These are phyloP conservation scores for Austropuccinia psidii DNA, from an alignment of 1,284 basidiomycete species.

Conservation along the genomic window DNA sequence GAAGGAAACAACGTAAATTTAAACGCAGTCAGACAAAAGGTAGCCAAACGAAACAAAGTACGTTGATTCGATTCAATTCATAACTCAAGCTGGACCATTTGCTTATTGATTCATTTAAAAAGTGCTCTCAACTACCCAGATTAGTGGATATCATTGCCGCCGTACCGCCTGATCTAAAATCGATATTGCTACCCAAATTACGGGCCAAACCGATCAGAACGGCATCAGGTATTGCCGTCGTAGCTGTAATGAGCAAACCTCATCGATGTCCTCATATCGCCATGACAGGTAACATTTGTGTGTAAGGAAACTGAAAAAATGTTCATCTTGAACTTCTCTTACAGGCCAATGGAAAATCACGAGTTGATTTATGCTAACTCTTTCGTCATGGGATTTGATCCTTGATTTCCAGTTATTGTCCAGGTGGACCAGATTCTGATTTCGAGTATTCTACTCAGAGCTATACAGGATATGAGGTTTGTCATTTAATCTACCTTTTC, in stretches of 20 bases:
- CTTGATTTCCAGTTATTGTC: slow-evolving; percentile 68
- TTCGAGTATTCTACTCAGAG: slow-evolving; percentile 96
- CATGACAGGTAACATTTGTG: slow-evolving; percentile 99
- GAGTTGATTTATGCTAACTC: neutral
- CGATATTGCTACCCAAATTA: slow-evolving; percentile 77
- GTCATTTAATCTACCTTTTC: slow-evolving; percentile 5
- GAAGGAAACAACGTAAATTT: slow-evolving; percentile 61
- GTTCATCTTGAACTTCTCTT: too few relatives aligned
- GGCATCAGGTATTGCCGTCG: slow-evolving; percentile 96
- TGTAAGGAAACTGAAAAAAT: slow-evolving; percentile 54
- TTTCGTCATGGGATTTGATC: neutral
- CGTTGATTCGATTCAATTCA: slow-evolving; percentile 54
- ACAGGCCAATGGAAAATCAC: neutral
- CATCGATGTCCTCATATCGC: slow-evolving; percentile 99
- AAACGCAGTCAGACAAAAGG: slow-evolving; percentile 74
- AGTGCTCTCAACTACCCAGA: slow-evolving; percentile 56
- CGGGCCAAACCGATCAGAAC: slow-evolving; percentile 92
- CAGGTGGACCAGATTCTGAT: slow-evolving; percentile 97
- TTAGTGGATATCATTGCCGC: slow-evolving; percentile 98
- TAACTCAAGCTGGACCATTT: neutral
- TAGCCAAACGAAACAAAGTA: slow-evolving; percentile 82
- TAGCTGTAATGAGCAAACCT: slow-evolving; percentile 99
- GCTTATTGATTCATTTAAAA: neutral
- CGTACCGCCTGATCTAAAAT: slow-evolving; percentile 94
- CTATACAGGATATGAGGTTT: slow-evolving; percentile 80